A percentile compares a stretch with the other conserved stretches of the same genome.
Conservation (phyloP, 352 stramenopile genomes). For the Phytopythium litorale region DNA sequence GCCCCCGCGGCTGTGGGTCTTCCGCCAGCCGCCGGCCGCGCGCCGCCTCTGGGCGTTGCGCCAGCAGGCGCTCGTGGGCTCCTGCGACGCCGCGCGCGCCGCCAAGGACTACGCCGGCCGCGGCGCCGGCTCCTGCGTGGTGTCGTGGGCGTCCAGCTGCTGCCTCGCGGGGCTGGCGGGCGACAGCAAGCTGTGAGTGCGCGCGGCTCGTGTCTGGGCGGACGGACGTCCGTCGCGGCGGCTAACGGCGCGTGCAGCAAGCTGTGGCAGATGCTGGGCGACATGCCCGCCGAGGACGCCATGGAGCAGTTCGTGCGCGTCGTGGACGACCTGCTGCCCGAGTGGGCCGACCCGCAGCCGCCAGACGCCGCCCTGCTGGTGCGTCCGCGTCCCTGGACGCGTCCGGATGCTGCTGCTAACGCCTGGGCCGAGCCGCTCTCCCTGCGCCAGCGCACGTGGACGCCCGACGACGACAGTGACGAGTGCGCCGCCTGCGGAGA, state of each 20-base stretch:
- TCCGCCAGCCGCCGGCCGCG: conserved; percentile 31
- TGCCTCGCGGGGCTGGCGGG: conserved; percentile 34
- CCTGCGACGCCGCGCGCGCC: conserved; percentile 52
- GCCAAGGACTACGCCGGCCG: conserved; percentile 33
- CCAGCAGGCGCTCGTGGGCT: conserved; percentile 55
- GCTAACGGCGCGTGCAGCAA: conserved; percentile 23
- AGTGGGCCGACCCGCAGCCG: conserved; percentile 47
- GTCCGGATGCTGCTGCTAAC: neutral
- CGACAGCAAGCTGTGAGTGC: conserved; percentile 44
- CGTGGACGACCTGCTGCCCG: conserved; percentile 48
- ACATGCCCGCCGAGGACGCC: conserved; percentile 41
- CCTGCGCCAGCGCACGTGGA: conserved; percentile 51
- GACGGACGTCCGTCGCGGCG: neutral
- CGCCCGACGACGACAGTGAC: conserved; percentile 51
- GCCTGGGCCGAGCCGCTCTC: neutral
- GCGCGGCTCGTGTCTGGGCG: neutral
- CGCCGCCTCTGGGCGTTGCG: conserved; percentile 51
- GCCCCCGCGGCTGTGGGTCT: conserved; percentile 36
- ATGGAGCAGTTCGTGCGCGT: conserved; percentile 49
- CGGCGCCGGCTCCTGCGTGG: conserved; percentile 1
- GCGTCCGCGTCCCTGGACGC: neutral
- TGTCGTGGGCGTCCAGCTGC: conserved; percentile 22
- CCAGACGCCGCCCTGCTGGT: conserved; percentile 57
- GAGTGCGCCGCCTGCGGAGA: conserved; percentile 55
- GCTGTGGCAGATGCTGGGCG: conserved; percentile 55